Evolutionary conservation across 2,329 filamentous ascomycete species (phyloP).

Genomic region (Tolypocladium capitatum): DNA sequence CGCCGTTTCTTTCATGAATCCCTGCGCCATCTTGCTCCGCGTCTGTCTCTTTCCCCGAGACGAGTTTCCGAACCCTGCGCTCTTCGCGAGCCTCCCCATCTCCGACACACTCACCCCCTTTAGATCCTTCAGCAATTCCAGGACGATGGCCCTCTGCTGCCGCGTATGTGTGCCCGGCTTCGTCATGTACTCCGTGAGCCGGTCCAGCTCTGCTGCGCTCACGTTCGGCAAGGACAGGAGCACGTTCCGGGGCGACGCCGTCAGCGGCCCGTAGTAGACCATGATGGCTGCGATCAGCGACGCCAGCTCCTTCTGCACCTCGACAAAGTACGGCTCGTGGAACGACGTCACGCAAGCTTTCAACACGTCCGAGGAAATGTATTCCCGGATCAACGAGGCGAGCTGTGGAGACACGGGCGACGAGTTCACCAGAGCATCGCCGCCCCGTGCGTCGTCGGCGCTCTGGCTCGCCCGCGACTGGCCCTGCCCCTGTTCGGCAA

Average conservation of each 20-base stretch:
- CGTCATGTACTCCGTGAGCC: slow-evolving; percentile 46
- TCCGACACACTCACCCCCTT: slow-evolving; percentile 88
- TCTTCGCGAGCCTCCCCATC: slow-evolving; percentile 67
- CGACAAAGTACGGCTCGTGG: slow-evolving; percentile 92
- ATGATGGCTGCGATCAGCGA: slow-evolving; percentile 78
- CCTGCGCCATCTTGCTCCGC: slow-evolving; percentile 44
- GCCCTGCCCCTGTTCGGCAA: slow-evolving; percentile 15
- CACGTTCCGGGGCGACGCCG: slow-evolving; percentile 57
- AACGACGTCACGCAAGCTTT: slow-evolving; percentile 82
- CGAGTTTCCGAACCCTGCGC: slow-evolving; percentile 21
- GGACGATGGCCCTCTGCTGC: slow-evolving; percentile 65
- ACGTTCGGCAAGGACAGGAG: slow-evolving; percentile 74
- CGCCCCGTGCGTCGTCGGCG: slow-evolving; percentile 13
- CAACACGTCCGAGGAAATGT: slow-evolving; percentile 77
- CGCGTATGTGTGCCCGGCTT: slow-evolving; percentile 49
- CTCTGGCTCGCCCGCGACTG: slow-evolving; percentile 7
- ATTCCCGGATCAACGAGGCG: slow-evolving; percentile 65
- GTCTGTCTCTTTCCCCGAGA: slow-evolving; percentile 12
- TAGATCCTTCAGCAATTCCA: slow-evolving; percentile 75
- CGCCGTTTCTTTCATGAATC: slow-evolving; percentile 47
- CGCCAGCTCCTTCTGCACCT: slow-evolving; percentile 85
- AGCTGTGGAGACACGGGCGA: slow-evolving; percentile 39
- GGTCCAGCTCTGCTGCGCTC: slow-evolving; percentile 51
- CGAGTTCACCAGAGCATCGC: slow-evolving; percentile 17
- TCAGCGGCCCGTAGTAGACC: slow-evolving; percentile 57